Percentiles rank a stretch among this genome's conserved stretches.
phyloP scores from a whole-genome alignment of 75 land plant species.

The Adiantum capillusveneris region DNA sequence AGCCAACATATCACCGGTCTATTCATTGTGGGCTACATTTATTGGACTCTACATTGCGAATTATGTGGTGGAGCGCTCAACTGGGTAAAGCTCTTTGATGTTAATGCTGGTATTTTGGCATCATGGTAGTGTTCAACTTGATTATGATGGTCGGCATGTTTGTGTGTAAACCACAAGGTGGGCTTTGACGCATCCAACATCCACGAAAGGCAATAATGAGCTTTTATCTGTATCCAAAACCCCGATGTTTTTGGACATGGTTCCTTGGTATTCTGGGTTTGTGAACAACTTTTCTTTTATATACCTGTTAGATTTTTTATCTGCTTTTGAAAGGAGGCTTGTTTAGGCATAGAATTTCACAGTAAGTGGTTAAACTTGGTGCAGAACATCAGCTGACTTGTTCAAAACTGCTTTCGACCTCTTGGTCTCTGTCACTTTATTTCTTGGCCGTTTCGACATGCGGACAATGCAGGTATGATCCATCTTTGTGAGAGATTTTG shows the following conservation, averaged over 20 bases:
- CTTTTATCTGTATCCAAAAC: slow-evolving; percentile 47
- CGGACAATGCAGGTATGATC: slow-evolving; percentile 91
- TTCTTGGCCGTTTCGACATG: slow-evolving; percentile 99
- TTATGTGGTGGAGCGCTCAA: slow-evolving; percentile 90
- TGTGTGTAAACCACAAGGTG: slow-evolving; percentile 44
- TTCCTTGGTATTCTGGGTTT: slow-evolving; percentile 99
- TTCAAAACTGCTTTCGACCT: slow-evolving; percentile 99
- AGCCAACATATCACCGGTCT: slow-evolving; percentile 87
- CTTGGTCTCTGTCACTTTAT: slow-evolving; percentile 86
- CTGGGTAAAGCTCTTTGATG: too few species aligned
- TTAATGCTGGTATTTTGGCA: too few species aligned
- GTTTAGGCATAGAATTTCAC: too few species aligned
- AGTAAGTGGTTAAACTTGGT: not conserved
- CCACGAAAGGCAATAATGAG: slow-evolving; percentile 55
- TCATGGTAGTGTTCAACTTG: too few species aligned
- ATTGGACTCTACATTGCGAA: slow-evolving; percentile 97
- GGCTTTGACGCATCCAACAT: slow-evolving; percentile 91
- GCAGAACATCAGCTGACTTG: slow-evolving; percentile 96
- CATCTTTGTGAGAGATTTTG: not conserved
- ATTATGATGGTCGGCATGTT: not conserved
- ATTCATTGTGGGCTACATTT: slow-evolving; percentile 96
- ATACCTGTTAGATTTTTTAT: not conserved
- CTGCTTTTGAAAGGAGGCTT: too few species aligned
- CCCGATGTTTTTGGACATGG: slow-evolving; percentile 96
- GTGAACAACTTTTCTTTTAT: not conserved